Percentiles rank a stretch among this genome's conserved stretches.
phyloP scores from a whole-genome alignment of 768 basidiomycete species.

The Strobilomyces dryophilus region DNA sequence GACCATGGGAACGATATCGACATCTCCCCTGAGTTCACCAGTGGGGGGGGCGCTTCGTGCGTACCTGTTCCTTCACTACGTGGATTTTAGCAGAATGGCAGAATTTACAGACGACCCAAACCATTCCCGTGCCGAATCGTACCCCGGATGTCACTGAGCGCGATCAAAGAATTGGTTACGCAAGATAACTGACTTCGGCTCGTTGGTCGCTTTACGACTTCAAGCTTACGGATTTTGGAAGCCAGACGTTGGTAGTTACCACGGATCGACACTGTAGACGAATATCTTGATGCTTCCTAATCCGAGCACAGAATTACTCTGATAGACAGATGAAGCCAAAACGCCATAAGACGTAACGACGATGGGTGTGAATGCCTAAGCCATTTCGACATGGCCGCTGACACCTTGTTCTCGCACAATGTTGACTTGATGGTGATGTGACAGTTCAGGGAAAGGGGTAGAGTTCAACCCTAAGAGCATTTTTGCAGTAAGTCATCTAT shows the following conservation, averaged over 20 bases:
- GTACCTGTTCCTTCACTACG: not conserved
- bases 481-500: slow-evolving; percentile 60
- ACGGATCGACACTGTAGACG: not conserved
- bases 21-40: slow-evolving; percentile 20
- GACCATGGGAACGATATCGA: slow-evolving; percentile 21
- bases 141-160: slow-evolving; percentile 11
- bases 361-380: slow-evolving; percentile 96
- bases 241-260: not conserved
- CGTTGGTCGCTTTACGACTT: not conserved
- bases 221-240: not conserved
- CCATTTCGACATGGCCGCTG: slow-evolving; percentile 98
- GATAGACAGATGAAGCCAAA: too few relatives aligned
- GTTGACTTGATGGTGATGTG: slow-evolving; percentile 78
- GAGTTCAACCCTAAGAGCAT: too few relatives aligned
- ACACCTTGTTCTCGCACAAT: slow-evolving; percentile 98
- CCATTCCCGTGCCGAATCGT: slow-evolving; percentile 21
- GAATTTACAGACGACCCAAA: slow-evolving; percentile 16
- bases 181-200: slow-evolving; percentile 4
- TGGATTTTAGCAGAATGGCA: not conserved
- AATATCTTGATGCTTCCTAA: not conserved
- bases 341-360: too few relatives aligned
- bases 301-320: too few relatives aligned
- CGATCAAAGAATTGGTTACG: slow-evolving; percentile 10
- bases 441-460: slow-evolving; percentile 35
- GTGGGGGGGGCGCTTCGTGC: slow-evolving; percentile 15